Base-by-base conservation (phyloP, 371 early-diverging fungal species). In the Sanchytrium tribonematis region DNA sequence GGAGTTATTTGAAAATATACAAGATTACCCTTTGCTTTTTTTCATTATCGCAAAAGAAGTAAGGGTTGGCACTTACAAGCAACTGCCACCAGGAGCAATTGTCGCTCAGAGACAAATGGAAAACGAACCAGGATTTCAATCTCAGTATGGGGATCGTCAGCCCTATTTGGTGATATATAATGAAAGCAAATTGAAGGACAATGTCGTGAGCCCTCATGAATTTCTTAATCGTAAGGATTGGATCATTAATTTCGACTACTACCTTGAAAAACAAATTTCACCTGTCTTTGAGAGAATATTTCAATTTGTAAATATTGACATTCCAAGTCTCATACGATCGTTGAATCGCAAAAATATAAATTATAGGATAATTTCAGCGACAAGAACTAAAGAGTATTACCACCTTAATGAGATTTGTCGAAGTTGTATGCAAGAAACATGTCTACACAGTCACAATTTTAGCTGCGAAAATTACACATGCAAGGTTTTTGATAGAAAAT, bases 1-100 rank as follows among this genome's bases (percentile, higher is more conserved):
- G 28, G 75, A 78, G 0, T 85, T 89, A 74, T 86, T 86, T 78
- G 76, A 77, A 32, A 86, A 81, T 72, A 80, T 93, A 1, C 69
- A 89, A 30, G 77, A 79, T 0, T 83, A 84, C 27, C 80, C 84
- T 0, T 30, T 86, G 0, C 81, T 82, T 29, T 91, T 91, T 69
- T 84, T 89, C 71, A 84, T 90, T 70, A 86, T 91, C 71, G 85
- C 90, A 12, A 88, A 86, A 71, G 90, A 86, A 73, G 89, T 90
- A 17, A 81, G 81, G 28, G 76, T 89, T 70, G 88, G 88, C 0
- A 73, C 77, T 1, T 87, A 88, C 72, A 82, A 79, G 81, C 80
- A 73, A 17, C 75, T 77, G 0, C 88, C 90, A 2, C 85, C 90
- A 17, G 90, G 91, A 0, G 93, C 88, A 1, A 70, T 80, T 1